Conservation (phyloP, 495 filamentous ascomycete genomes). For the Tricharina praecox region DNA sequence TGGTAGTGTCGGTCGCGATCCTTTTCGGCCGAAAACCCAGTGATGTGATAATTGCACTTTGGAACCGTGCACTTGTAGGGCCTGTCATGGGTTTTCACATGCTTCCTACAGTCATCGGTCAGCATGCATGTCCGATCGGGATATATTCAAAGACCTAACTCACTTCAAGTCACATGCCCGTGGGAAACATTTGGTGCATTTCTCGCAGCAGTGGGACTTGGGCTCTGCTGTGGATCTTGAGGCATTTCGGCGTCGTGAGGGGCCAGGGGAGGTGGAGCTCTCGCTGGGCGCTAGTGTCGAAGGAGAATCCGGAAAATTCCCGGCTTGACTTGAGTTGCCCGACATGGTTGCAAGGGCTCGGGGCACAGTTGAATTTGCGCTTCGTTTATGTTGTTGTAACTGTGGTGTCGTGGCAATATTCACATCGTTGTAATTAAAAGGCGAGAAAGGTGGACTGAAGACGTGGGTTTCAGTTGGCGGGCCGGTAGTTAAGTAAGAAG, state of each 20-base stretch:
- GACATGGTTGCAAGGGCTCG: too few species aligned
- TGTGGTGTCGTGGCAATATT: too few species aligned
- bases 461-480: not conserved
- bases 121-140: too few species aligned
- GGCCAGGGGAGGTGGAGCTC: not conserved
- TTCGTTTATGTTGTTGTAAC: too few species aligned
- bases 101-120: too few species aligned
- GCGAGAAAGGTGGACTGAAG: not conserved
- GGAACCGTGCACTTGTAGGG: constrained; percentile 78
- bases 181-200: constrained; percentile 28
- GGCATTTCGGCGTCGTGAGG: not conserved
- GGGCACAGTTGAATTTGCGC: too few species aligned
- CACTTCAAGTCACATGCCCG: constrained; percentile 22
- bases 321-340: too few species aligned
- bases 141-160: too few species aligned
- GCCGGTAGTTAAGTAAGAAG: not conserved
- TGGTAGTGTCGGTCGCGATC: constrained; percentile 89
- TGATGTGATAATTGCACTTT: constrained; percentile 63
- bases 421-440: not conserved
- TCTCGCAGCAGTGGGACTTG: not conserved
- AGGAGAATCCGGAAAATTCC: not conserved
- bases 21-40: constrained; percentile 94
- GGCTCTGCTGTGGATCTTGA: not conserved
- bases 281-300: not conserved
- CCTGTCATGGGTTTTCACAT: constrained; percentile 90